Conservation (phyloP, 352 stramenopile genomes). For the Nothophytophthora sp. region DNA sequence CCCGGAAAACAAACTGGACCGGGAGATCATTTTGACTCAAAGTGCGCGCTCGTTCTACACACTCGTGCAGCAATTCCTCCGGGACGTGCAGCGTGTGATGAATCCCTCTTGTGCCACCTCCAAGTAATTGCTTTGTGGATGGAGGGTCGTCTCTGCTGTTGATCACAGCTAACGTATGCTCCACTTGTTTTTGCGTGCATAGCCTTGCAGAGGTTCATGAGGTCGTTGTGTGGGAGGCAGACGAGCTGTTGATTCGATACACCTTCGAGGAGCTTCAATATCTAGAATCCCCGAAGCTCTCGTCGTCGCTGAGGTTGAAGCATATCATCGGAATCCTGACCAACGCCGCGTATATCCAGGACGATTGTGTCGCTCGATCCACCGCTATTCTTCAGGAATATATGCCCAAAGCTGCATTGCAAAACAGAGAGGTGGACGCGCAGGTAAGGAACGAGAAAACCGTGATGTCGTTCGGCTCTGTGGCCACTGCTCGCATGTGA, state of each 20-base stretch:
- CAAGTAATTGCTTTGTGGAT: constrained; percentile 55
- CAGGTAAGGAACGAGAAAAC: constrained; percentile 40
- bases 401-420: constrained; percentile 43
- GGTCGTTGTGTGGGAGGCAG: constrained; percentile 52
- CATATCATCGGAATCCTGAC: constrained; percentile 70
- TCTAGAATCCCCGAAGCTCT: constrained; percentile 63
- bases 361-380: constrained; percentile 53
- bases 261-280: constrained; percentile 61
- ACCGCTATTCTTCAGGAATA: constrained; percentile 60
- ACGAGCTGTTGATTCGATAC: constrained; percentile 67
- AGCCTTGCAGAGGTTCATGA: constrained; percentile 67
- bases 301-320: constrained; percentile 58
- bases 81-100: constrained; percentile 74
- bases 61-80: constrained; percentile 80
- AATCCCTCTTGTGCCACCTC: constrained; percentile 83
- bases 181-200: background rate
- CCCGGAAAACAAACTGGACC: constrained; percentile 61
- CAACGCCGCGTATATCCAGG: constrained; percentile 71
- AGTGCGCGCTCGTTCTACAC: constrained; percentile 79
- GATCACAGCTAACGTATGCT: constrained; percentile 8
- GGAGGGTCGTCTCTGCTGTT: too few relatives aligned
- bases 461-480: too few relatives aligned
- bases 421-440: constrained; percentile 38
- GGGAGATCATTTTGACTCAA: constrained; percentile 81
- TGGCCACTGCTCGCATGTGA: too few relatives aligned